These are phyloP conservation scores for Aspergillus sp. DNA, from an alignment of 2,329 filamentous ascomycete genomes.

Conservation along the genomic window DNA sequence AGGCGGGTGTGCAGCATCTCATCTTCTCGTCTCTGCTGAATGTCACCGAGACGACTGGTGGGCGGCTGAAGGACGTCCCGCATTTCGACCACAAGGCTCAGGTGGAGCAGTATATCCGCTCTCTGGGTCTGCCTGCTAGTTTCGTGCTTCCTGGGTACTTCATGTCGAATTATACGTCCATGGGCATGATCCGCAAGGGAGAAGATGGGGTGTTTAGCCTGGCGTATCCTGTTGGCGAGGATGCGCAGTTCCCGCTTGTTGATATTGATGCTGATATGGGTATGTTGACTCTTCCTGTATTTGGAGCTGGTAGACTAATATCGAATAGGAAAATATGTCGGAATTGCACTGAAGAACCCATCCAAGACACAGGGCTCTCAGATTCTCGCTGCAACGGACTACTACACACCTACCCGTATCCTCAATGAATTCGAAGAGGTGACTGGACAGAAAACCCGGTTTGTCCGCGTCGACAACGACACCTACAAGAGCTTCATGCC, in stretches of 20 bases:
- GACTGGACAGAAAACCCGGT: conserved; percentile 39
- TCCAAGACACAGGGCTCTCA: conserved; percentile 45
- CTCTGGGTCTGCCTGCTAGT: conserved; percentile 33
- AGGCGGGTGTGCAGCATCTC: conserved; percentile 36
- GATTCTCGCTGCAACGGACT: conserved; percentile 46
- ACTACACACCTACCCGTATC: conserved; percentile 43
- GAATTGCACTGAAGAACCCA: conserved; percentile 37
- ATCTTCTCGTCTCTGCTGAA: conserved; percentile 42
- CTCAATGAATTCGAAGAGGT: conserved; percentile 39
- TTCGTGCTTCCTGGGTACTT: conserved; percentile 46
- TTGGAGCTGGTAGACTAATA: too few species aligned
- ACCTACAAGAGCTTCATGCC: conserved; percentile 26
- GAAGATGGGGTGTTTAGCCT: conserved; percentile 28
- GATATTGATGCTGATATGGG: conserved; percentile 34
- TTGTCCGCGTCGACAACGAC: conserved; percentile 22
- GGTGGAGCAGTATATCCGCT: conserved; percentile 38
- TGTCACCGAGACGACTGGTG: conserved; percentile 30
- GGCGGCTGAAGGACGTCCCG: conserved; percentile 33
- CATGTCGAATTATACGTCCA: conserved; percentile 40
- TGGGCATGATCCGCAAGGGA: conserved; percentile 25
- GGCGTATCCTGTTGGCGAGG: conserved; percentile 24
- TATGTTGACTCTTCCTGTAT: background rate
- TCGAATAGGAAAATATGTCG: conserved; percentile 25
- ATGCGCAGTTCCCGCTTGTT: conserved; percentile 44
- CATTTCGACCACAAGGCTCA: conserved; percentile 46